phyloP scores from a whole-genome alignment of 495 filamentous ascomycete species.

The Aspergillus saccharolyticus region DNA sequence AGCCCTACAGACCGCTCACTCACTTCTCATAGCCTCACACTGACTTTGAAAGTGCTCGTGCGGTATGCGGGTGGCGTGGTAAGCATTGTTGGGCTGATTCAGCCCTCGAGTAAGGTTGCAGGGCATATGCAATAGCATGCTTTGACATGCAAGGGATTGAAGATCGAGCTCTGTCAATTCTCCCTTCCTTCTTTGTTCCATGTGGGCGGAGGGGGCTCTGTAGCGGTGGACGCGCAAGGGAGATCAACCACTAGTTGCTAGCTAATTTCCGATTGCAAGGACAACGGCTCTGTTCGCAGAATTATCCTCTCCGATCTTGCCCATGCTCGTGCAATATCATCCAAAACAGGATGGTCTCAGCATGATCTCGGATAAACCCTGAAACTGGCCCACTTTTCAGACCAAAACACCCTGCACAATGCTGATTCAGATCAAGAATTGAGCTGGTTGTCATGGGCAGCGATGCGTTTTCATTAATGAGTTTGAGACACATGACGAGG shows the following conservation, averaged over 20 bases:
- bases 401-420: too few relatives aligned
- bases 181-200: not conserved
- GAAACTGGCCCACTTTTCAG: too few relatives aligned
- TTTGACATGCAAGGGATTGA: constrained; percentile 12
- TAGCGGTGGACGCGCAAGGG: not conserved
- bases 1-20: not conserved
- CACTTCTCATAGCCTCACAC: constrained; percentile 1
- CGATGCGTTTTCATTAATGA: not conserved
- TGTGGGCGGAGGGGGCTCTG: not conserved
- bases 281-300: not conserved
- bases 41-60: constrained; percentile 4
- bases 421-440: too few relatives aligned
- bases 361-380: too few relatives aligned
- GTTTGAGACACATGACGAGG: not conserved
- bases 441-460: not conserved
- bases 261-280: not conserved
- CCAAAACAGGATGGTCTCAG: too few relatives aligned
- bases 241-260: not conserved
- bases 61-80: constrained; percentile 12
- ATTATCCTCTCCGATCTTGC: not conserved
- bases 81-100: constrained; percentile 5
- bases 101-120: constrained; percentile 11
- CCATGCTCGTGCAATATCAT: not conserved
- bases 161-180: not conserved
- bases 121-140: constrained; percentile 12